Evolutionary conservation across 2,329 filamentous ascomycete genomes (phyloP).

Genomic region (Gyromitra esculenta): DNA sequence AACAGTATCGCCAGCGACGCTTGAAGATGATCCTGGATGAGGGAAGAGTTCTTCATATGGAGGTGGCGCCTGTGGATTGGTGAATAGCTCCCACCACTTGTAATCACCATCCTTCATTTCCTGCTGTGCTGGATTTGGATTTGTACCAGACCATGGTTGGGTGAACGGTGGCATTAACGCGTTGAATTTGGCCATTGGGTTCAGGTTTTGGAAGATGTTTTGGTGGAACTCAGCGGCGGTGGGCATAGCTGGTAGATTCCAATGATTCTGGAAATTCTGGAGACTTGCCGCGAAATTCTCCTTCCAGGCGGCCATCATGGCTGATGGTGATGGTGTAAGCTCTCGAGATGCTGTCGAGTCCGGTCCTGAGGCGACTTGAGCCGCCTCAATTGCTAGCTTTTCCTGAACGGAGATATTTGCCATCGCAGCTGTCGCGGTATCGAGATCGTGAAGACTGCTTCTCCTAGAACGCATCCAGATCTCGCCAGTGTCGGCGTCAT

Average conservation of each 20-base stretch:
- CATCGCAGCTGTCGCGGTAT: constrained; percentile 30
- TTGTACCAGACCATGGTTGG: constrained; percentile 64
- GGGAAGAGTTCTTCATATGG: constrained; percentile 84
- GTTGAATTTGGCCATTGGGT: constrained; percentile 69
- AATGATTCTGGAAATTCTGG: constrained; percentile 77
- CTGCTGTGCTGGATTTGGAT: constrained; percentile 54
- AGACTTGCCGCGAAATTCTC: constrained; percentile 78
- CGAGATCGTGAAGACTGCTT: constrained; percentile 51
- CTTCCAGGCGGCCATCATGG: constrained; percentile 71
- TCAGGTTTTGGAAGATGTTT: constrained; percentile 58
- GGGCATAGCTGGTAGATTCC: constrained; percentile 69
- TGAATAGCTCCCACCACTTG: constrained; percentile 75
- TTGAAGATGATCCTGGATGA: constrained; percentile 37
- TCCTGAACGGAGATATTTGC: constrained; percentile 49
- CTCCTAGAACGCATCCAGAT: constrained; percentile 57
- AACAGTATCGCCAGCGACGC: constrained; percentile 62
- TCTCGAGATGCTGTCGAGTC: constrained; percentile 58
- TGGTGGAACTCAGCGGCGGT: constrained; percentile 75
- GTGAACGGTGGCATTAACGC: constrained; percentile 58
- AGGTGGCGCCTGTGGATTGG: constrained; percentile 67
- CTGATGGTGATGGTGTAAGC: constrained; percentile 69
- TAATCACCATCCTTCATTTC: constrained; percentile 64
- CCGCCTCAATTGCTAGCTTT: constrained; percentile 45
- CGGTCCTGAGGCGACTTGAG: constrained; percentile 34
- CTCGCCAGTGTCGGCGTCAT: constrained; percentile 58